Evolutionary conservation across 345 rosid species (phyloP).

Genomic region (Syzygium oleosum): DNA sequence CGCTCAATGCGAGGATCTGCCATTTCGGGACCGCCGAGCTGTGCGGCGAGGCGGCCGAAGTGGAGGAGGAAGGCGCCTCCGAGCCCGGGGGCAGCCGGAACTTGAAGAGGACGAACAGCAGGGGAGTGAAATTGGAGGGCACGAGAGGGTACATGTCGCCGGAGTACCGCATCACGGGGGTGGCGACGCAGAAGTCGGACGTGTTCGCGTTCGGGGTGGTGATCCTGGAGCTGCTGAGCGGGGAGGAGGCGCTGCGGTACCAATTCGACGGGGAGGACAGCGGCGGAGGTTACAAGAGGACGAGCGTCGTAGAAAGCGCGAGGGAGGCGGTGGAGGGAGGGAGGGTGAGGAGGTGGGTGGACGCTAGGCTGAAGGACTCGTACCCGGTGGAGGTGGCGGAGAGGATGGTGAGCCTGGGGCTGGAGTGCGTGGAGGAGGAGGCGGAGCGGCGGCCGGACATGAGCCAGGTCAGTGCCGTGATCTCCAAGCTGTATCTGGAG

Average conservation of each 20-base stretch:
- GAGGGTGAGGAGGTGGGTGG: constrained; percentile 47
- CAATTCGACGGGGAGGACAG: constrained; percentile 9
- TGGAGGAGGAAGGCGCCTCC: constrained; percentile 5
- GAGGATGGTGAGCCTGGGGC: constrained; percentile 35
- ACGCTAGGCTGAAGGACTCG: constrained; percentile 49
- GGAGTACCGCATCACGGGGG: constrained; percentile 27
- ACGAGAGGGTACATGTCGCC: constrained; percentile 55
- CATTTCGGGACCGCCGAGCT: constrained; percentile 46
- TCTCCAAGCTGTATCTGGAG: constrained; percentile 36
- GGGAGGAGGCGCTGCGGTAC: constrained; percentile 35
- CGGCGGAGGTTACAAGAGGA: constrained; percentile 16
- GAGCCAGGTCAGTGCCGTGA: constrained; percentile 28
- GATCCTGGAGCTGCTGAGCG: constrained; percentile 38
- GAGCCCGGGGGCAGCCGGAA: constrained; percentile 15
- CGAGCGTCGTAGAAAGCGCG: constrained; percentile 36
- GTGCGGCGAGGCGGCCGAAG: constrained; percentile 27
- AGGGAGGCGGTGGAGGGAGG: constrained; percentile 18
- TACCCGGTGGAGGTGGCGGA: constrained; percentile 56
- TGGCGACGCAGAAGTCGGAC: constrained; percentile 28
- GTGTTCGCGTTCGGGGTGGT: constrained; percentile 53
- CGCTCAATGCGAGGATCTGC: constrained; percentile 27
- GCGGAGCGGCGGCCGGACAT: constrained; percentile 40
- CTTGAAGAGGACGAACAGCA: constrained; percentile 4
- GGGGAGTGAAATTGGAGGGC: constrained; percentile 27
- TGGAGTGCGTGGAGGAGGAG: constrained; percentile 46